Evolutionary conservation across 2,329 filamentous ascomycete genomes (phyloP).

Genomic region (Trichoderma koningii): DNA sequence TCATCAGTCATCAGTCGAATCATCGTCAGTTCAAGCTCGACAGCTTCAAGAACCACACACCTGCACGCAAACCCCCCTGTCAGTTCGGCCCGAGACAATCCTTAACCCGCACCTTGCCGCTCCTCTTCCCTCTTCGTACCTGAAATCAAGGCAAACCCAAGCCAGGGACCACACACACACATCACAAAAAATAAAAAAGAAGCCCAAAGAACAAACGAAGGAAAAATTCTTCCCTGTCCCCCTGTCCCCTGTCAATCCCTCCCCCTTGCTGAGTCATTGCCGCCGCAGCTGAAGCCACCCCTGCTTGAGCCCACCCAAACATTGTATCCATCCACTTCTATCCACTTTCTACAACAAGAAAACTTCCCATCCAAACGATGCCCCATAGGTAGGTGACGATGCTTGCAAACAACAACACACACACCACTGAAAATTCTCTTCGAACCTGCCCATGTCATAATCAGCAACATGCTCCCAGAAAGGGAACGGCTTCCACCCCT

Average conservation of each 20-base stretch:
- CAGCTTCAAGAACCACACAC: background rate
- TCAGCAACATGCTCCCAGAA: background rate
- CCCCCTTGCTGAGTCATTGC: slow-evolving; percentile 16
- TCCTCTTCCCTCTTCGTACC: background rate
- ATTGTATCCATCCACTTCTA: background rate
- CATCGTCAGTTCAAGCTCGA: background rate
- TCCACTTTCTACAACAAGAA: background rate
- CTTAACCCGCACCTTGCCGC: slow-evolving; percentile 3
- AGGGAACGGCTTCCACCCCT: background rate
- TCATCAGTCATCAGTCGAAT: background rate
- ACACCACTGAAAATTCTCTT: too few relatives aligned
- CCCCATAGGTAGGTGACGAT: too few relatives aligned
- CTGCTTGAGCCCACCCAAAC: background rate
- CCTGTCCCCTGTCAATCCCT: background rate
- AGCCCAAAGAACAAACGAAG: background rate
- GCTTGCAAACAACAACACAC: too few relatives aligned
- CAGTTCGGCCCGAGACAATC: background rate
- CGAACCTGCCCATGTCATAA: too few relatives aligned
- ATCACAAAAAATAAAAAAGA: background rate
- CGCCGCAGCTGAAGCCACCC: slow-evolving; percentile 19
- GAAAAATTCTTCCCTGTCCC: background rate
- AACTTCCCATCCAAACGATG: background rate
- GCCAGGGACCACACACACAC: background rate
- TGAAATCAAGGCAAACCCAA: slow-evolving; percentile 4
- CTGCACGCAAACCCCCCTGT: background rate